phyloP scores from a whole-genome alignment of 768 basidiomycete species.

The Kwoniella dendrophila region DNA sequence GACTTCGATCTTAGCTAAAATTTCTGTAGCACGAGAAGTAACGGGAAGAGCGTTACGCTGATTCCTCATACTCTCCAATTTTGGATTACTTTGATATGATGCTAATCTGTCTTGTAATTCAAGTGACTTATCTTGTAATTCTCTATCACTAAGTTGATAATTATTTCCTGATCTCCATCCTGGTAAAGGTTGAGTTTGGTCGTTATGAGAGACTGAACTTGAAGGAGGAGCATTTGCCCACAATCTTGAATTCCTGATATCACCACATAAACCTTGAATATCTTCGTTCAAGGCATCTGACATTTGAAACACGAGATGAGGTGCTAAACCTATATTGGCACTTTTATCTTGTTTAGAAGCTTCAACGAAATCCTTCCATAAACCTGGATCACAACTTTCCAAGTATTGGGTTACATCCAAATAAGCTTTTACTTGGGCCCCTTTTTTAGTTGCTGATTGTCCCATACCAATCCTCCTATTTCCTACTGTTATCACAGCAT shows the following conservation, averaged over 20 bases:
- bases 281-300: constrained; percentile 68
- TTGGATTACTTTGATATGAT: constrained; percentile 66
- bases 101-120: constrained; percentile 63
- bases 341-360: constrained; percentile 64
- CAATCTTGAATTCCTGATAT: constrained; percentile 67
- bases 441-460: constrained; percentile 68
- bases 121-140: constrained; percentile 63
- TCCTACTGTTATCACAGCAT: constrained; percentile 59
- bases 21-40: constrained; percentile 66
- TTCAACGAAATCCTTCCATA: constrained; percentile 72
- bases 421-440: constrained; percentile 71
- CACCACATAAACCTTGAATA: constrained; percentile 69
- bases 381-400: constrained; percentile 74
- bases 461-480: constrained; percentile 83
- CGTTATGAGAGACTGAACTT: constrained; percentile 15
- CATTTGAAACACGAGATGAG: constrained; percentile 69
- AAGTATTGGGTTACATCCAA: constrained; percentile 86
- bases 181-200: constrained; percentile 25
- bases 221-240: constrained; percentile 61
- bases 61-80: constrained; percentile 67
- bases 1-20: constrained; percentile 69
- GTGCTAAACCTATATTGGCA: constrained; percentile 67
- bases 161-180: constrained; percentile 22
- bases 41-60: constrained; percentile 75
- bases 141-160: constrained; percentile 12